Conservation (phyloP, 2,329 filamentous ascomycete species). For the Fusarium sp. region DNA sequence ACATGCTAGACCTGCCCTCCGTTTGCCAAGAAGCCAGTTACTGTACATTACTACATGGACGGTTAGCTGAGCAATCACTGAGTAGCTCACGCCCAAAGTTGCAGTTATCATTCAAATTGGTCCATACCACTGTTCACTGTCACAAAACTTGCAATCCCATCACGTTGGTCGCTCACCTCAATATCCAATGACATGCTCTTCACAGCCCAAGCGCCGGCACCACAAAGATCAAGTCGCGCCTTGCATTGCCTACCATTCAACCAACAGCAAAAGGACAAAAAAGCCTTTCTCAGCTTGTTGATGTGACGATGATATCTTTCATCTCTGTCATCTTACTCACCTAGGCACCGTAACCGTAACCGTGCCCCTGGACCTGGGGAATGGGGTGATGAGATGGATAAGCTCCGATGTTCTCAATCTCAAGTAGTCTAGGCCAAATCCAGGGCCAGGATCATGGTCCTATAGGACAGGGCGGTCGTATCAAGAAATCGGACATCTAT, state of each 20-base stretch:
- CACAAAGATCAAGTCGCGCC: slow-evolving; percentile 5
- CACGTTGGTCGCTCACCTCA: slow-evolving; percentile 6
- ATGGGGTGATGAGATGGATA: slow-evolving; percentile 35
- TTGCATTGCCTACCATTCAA: slow-evolving; percentile 8
- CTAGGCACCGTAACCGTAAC: slow-evolving; percentile 8
- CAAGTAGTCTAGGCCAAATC: slow-evolving; percentile 23
- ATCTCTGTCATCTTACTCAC: slow-evolving; percentile 18
- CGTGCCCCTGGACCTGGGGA: slow-evolving; percentile 31
- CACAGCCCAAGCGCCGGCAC: slow-evolving; percentile 29
- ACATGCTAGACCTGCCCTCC: not conserved
- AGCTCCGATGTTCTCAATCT: slow-evolving; percentile 33
- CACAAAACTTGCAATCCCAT: slow-evolving; percentile 5
- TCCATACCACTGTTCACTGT: slow-evolving; percentile 6
- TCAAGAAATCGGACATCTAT: slow-evolving; percentile 1
- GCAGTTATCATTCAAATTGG: slow-evolving; percentile 15
- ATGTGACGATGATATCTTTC: not conserved
- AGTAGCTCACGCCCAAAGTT: slow-evolving; percentile 1
- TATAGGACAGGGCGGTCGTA: slow-evolving; percentile 12
- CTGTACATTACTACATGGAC: too few relatives aligned
- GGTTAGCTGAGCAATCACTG: slow-evolving; percentile 13
- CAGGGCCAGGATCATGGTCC: slow-evolving; percentile 27
- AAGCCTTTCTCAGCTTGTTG: slow-evolving; percentile 2
- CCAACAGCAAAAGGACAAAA: slow-evolving; percentile 19
- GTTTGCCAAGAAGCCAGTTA: not conserved
- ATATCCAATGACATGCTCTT: slow-evolving; percentile 16